Evolutionary conservation across 306 rosid genomes (phyloP).

Genomic region (Sesbania bispinosa): DNA sequence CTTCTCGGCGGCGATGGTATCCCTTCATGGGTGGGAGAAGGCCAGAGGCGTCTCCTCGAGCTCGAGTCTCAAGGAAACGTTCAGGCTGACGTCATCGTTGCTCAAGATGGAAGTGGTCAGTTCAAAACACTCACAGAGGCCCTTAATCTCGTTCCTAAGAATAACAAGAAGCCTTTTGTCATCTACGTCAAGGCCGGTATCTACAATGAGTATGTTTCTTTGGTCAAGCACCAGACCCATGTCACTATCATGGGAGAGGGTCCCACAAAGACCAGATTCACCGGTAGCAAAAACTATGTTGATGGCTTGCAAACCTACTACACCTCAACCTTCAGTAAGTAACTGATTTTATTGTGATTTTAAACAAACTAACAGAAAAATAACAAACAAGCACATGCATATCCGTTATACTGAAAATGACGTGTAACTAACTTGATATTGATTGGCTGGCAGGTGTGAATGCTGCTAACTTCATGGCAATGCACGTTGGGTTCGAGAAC

Average conservation of each 20-base stretch:
- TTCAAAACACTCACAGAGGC: slow-evolving; percentile 60
- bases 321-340: slow-evolving; percentile 64
- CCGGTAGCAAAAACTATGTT: slow-evolving; percentile 39
- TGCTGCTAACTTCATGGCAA: slow-evolving; percentile 60
- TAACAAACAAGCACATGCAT: too few relatives aligned
- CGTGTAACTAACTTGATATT: too few relatives aligned
- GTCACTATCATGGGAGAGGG: slow-evolving; percentile 80
- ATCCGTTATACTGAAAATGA: too few relatives aligned
- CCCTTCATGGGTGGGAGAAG: slow-evolving; percentile 44
- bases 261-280: slow-evolving; percentile 63
- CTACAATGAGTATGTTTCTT: slow-evolving; percentile 40
- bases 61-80: neutral
- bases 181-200: slow-evolving; percentile 69
- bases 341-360: too few relatives aligned
- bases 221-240: slow-evolving; percentile 32
- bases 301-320: slow-evolving; percentile 56
- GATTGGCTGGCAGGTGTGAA: slow-evolving; percentile 66
- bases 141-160: slow-evolving; percentile 39
- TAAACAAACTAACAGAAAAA: too few relatives aligned
- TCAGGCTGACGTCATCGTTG: slow-evolving; percentile 57
- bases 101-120: slow-evolving; percentile 65
- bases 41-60: slow-evolving; percentile 25
- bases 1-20: slow-evolving; percentile 26
- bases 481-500: slow-evolving; percentile 66
- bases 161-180: slow-evolving; percentile 48